phyloP scores from a whole-genome alignment of 805 yeast species.

The Jamesozyma lodderae region DNA sequence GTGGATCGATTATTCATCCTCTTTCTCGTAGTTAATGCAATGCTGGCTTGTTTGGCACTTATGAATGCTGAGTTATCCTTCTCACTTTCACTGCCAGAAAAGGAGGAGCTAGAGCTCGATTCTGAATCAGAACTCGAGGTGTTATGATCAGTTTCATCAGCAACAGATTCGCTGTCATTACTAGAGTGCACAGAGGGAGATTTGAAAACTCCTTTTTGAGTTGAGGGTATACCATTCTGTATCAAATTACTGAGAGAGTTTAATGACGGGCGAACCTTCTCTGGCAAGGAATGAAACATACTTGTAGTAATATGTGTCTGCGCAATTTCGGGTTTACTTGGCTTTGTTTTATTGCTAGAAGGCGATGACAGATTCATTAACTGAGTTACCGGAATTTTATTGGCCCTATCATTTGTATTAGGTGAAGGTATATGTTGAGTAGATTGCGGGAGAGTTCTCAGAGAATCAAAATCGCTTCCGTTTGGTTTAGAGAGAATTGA shows the following conservation, averaged over 20 bases:
- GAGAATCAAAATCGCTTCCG: not conserved
- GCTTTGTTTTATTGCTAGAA: not conserved
- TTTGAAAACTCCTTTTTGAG: no score
- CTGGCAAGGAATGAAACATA: conserved; percentile 11
- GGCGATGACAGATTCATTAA: not conserved
- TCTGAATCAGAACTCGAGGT: no score
- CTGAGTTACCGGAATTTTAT: not conserved
- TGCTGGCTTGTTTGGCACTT: conserved; percentile 35
- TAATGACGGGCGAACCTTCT: conserved; percentile 32
- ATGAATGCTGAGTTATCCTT: conserved; percentile 29
- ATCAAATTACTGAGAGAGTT: conserved; percentile 46
- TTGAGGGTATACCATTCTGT: conserved; percentile 51
- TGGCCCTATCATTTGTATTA: not conserved
- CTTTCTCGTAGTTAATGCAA: conserved; percentile 29
- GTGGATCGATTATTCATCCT: no score
- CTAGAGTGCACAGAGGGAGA: no score
- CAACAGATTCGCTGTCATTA: no score
- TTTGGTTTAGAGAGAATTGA: not conserved
- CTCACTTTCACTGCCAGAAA: conserved; percentile 2
- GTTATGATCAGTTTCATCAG: not conserved
- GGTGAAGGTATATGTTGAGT: not conserved
- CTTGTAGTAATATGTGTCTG: not conserved
- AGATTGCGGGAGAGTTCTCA: not conserved
- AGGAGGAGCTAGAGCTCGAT: no score
- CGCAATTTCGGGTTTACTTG: not conserved